Percentiles rank a stretch among this genome's conserved stretches.
phyloP scores from a whole-genome alignment of 1,284 basidiomycete genomes.

The Marasmius fiardii region DNA sequence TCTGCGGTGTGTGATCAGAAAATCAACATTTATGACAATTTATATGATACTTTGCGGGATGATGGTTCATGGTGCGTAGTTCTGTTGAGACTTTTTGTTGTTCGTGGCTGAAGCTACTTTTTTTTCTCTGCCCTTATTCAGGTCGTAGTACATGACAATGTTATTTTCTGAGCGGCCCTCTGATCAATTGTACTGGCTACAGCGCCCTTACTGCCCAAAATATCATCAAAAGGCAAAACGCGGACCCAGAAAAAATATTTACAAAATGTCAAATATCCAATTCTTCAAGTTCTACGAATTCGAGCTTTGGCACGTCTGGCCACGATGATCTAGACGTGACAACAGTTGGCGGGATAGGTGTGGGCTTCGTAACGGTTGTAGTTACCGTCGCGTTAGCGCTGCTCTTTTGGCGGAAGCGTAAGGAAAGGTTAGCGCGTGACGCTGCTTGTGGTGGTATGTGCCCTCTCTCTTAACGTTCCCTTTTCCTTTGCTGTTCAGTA shows the following conservation, averaged over 20 bases:
- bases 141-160: too few species aligned
- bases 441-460: too few species aligned
- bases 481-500: too few species aligned
- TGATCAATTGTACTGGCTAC: neutral
- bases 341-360: neutral
- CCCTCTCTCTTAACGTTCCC: too few species aligned
- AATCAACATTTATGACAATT: conserved; percentile 19
- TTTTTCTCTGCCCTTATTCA: too few species aligned
- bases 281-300: neutral
- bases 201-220: neutral
- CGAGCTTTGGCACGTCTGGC: neutral
- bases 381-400: neutral
- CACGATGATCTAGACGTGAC: neutral
- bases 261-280: conserved; percentile 18
- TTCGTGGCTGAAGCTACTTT: neutral
- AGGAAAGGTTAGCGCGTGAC: neutral
- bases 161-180: too few species aligned
- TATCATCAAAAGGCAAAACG: conserved; percentile 17
- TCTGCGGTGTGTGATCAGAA: conserved; percentile 19
- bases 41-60: conserved; percentile 20
- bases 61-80: conserved; percentile 18
- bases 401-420: conserved; percentile 10
- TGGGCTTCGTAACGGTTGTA: conserved; percentile 11
- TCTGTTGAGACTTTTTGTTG: neutral
- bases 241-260: conserved; percentile 23